These are phyloP conservation scores for Lasiosphaeriaceae sp. DNA, from an alignment of 495 filamentous ascomycete species.

Conservation along the genomic window DNA sequence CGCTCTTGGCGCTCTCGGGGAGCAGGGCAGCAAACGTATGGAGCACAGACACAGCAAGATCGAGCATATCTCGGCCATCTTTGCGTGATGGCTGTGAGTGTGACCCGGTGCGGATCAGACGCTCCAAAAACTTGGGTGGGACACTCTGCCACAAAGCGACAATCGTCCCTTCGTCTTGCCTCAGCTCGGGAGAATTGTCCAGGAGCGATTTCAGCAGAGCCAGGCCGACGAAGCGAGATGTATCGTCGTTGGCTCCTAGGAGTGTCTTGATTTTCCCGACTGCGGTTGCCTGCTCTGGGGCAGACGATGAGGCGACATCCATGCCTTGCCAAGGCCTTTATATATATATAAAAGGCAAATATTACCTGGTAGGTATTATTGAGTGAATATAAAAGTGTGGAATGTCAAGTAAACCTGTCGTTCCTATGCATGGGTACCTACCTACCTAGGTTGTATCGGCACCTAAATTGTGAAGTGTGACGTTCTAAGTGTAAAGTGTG, in stretches of 20 bases:
- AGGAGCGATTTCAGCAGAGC: conserved; percentile 57
- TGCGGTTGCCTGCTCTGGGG: conserved; percentile 14
- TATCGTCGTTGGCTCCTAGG: conserved; percentile 57
- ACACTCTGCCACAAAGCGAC: conserved; percentile 50
- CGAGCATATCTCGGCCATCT: conserved; percentile 54
- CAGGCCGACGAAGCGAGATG: conserved; percentile 62
- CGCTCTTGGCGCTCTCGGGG: conserved; percentile 36
- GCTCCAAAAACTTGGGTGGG: conserved; percentile 55
- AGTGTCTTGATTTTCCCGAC: conserved; percentile 42
- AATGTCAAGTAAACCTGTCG: too few relatives aligned
- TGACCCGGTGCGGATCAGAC: conserved; percentile 51
- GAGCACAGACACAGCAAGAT: conserved; percentile 55
- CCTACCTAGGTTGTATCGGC: too few relatives aligned
- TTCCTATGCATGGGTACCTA: too few relatives aligned
- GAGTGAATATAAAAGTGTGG: too few relatives aligned
- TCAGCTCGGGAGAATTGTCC: conserved; percentile 48
- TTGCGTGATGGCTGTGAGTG: conserved; percentile 17
- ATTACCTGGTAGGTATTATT: too few relatives aligned
- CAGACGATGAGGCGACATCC: background rate
- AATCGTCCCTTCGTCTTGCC: conserved; percentile 33
- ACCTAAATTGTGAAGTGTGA: too few relatives aligned
- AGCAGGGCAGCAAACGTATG: conserved; percentile 55
- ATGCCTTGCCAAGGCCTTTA: too few relatives aligned
- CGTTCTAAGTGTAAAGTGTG: too few relatives aligned
- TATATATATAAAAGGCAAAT: too few relatives aligned